Base-by-base conservation (phyloP, 495 filamentous ascomycete genomes). In the Lasiosphaeria ovina region DNA sequence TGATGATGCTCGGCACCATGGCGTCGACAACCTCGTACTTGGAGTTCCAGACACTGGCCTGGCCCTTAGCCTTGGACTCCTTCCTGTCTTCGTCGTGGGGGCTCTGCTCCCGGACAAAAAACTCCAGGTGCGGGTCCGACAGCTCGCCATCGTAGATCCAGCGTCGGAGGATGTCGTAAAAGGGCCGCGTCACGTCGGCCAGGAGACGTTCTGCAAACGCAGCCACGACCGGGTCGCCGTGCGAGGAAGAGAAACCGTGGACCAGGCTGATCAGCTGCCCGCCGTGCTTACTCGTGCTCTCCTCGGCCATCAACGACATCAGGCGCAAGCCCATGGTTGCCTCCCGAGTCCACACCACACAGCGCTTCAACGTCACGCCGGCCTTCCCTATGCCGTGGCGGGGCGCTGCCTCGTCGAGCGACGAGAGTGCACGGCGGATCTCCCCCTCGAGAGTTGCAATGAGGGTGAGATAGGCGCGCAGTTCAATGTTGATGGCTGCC, bases 111-210 rank as follows among this genome's bases (percentile, higher is more conserved):
- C 85, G 84, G 33, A 99, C 92, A 67, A 98, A 97, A 73, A 99
- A 99, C 66, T 99, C 95, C 35, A 87, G 81, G 66, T 94, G 96
- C 7, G 95, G 95, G 76, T 99, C 95, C 14, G 89, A 92, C 17
- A 99, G 83, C 76, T 99, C 95, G 55, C 95, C 95, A 69, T 98
- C 93, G 70, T 98, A 99, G 54, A 98, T 97, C 95, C 95, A 99
- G 61, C 89, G 86, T 54, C 93, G 86, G 58, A 98, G 81, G 83
- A 97, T 98, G 63, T 93, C 89, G 71, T 99, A 99, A 69, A 97
- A 99, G 3, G 95, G 95, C 44, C 89, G 81, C n/a, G 95, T 99
- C 36, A 98, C 85, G 68, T 91, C 89, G n/a, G 81, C 80, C 14
- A 99, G 80, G 52, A 99, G 82, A 31, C 94, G 90, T 70, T 99